Conservation (phyloP, 352 stramenopile genomes). For the Globisporangium spinosum region DNA sequence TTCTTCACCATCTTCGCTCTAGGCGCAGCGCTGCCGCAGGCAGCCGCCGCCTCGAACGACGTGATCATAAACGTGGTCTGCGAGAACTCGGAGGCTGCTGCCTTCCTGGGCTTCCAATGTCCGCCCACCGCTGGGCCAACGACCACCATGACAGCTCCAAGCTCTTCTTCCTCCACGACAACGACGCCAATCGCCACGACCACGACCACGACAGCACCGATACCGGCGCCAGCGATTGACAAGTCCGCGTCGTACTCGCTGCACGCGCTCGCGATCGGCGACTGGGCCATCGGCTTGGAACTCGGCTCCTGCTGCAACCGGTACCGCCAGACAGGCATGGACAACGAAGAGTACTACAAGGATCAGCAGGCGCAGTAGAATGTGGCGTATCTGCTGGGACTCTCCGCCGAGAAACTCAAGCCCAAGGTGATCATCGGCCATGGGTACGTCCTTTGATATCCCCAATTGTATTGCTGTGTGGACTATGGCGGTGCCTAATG, state of each 20-base stretch:
- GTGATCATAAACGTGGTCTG: conserved; percentile 45
- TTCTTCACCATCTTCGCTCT: background rate
- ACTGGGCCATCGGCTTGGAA: conserved; percentile 60
- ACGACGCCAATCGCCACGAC: conserved; percentile 15
- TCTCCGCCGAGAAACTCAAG: conserved; percentile 59
- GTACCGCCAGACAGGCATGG: conserved; percentile 54
- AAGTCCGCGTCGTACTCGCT: conserved; percentile 40
- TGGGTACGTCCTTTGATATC: conserved; percentile 27
- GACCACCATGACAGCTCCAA: background rate
- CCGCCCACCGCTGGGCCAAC: background rate
- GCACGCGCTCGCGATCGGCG: conserved; percentile 65
- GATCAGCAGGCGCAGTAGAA: conserved; percentile 68
- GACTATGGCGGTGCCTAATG: too few relatives aligned
- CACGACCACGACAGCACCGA: conserved; percentile 15
- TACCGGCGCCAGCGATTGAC: conserved; percentile 27
- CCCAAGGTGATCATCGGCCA: conserved; percentile 60
- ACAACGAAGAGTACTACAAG: conserved; percentile 63
- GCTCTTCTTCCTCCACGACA: conserved; percentile 5
- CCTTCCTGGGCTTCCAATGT: conserved; percentile 50
- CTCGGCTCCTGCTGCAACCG: conserved; percentile 72
- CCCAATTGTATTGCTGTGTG: background rate
- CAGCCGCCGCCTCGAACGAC: conserved; percentile 21
- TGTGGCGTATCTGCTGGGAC: conserved; percentile 49
- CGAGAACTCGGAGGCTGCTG: conserved; percentile 28
- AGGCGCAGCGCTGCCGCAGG: conserved; percentile 5